Base-by-base conservation (phyloP, 1,284 basidiomycete species). In the Rhodotorula sp. region DNA sequence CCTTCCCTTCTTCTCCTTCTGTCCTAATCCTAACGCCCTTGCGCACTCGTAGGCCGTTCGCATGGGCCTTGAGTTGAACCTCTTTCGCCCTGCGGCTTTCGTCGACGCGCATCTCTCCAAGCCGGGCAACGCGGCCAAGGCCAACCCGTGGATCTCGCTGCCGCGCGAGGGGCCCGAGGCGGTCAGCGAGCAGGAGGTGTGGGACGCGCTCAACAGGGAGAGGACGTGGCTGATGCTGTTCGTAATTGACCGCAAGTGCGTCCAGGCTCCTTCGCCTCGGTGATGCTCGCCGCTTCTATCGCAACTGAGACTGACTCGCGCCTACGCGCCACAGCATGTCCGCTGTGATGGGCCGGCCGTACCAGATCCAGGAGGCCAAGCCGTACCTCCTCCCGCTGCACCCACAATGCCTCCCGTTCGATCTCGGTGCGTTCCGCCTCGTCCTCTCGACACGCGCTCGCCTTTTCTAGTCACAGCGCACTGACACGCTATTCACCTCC, bases 351-450 rank as follows among this genome's bases (percentile, higher is more conserved):
- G 73, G 73, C 6, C 58, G 73, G 34, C 73, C 73, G 19, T 69
- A 74, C 59, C 73, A 74, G 53, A 72, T 74, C 48, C 73, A 72
- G 25, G 73, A 74, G 37, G 64, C 70, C 41, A 74, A 74, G 55
- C 67, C 73, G n/a, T 48, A 71, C 6, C 51, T 74, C 7, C 53
- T 74, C 29, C 73, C 73, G 5, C 61, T 69, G 12, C 73, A 74
- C 44, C 70, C 73, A 10, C 37, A 68, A 48, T 68, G 66, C 53
- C 51, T 72, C 27, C 73, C 73, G 0, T 72, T 74, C 59, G 73
- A 74, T 50, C 70, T 74, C 53, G 71, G 71, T 69, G 19, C 54
- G 70, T 51, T 27, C 17, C 32, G 21, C 34, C 22, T 6, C 25
- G 10, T 15, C 19, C 27, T 3, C 8, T 54, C 17, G 15, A 4